Base-by-base conservation (phyloP, 768 basidiomycete genomes). In the Xerocomellus chrysenteron region DNA sequence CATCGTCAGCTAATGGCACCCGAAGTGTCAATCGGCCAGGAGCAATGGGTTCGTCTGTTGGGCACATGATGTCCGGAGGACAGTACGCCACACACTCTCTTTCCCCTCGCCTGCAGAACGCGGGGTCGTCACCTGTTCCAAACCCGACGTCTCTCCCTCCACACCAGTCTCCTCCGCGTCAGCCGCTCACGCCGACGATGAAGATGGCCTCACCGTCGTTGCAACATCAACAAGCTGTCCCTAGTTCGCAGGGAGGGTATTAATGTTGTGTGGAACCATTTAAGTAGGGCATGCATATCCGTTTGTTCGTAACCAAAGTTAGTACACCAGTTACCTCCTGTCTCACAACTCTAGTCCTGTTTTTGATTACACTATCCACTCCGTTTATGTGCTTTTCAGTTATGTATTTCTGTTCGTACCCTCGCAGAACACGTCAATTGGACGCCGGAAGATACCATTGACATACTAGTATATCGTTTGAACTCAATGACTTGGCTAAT, bases 1-100 rank as follows among this genome's bases (percentile, higher is more conserved):
- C 79, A 12, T 80, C 84, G 3, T 86, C 85, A 0, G 78, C 81
- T 19, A 84, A 83, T 62, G 84, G 85, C 6, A 76, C 76, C n/a
- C 80, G 82, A 43, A 74, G 75, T 24, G 73, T 71, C 13, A 68
- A 71, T 65, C 73, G 80, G 46, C 40, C 62, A 3, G 68, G 62
- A 26, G 50, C 28, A 30, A 65, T 68, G 32, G 57, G 55, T 17
- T 28, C 61, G 28, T 48, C 64, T 36, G 61, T 65, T 10, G 65
- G 67, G 6, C 69, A 74, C 24, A 63, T 75, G 56, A 54, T 75
- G 35, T 49, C 67, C 12, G 76, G 76, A 17, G 78, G 76, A 4
- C 81, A 79, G 54, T 75, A 77, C 51, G 28, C 61, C n/a, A 24
- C 68, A n/a, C 74, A 74, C 57, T 68, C 78, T 0, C 75, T 81